Evolutionary conservation across 768 basidiomycete genomes (phyloP).

Genomic region (Nevesoporus exiguus): DNA sequence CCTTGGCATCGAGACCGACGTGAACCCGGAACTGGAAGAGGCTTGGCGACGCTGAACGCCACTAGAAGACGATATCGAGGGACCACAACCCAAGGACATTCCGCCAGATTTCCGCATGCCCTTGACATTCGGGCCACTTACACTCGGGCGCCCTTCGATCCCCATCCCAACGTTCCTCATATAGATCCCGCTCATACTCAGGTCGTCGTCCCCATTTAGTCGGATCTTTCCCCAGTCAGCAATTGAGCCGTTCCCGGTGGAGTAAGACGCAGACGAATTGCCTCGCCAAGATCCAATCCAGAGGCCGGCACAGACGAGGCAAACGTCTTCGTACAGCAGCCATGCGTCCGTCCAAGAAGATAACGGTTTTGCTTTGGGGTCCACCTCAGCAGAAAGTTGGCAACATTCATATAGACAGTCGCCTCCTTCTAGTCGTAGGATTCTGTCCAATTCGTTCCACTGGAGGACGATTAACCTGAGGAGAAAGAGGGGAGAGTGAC

Average conservation of each 20-base stretch:
- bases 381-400: constrained; percentile 26
- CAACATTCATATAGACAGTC: constrained; percentile 34
- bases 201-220: constrained; percentile 66
- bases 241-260: constrained; percentile 43
- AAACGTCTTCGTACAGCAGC: constrained; percentile 83
- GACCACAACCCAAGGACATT: constrained; percentile 40
- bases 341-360: constrained; percentile 70
- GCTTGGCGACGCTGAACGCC: constrained; percentile 28
- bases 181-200: constrained; percentile 39
- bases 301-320: constrained; percentile 76
- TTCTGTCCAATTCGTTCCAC: constrained; percentile 79
- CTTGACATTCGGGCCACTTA: constrained; percentile 31
- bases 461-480: constrained; percentile 21
- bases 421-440: constrained; percentile 52
- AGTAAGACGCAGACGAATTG: constrained; percentile 46
- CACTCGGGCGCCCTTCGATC: constrained; percentile 58
- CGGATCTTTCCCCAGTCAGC: constrained; percentile 54
- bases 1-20: constrained; percentile 23
- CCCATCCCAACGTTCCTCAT: constrained; percentile 65
- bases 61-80: constrained; percentile 27
- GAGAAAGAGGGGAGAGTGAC: neutral
- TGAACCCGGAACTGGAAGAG: constrained; percentile 29
- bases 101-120: constrained; percentile 43
- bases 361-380: constrained; percentile 38
- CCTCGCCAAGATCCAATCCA: constrained; percentile 70